Evolutionary conservation across 2,329 filamentous ascomycete genomes (phyloP).

Genomic region (Calonectria pauciramosa): DNA sequence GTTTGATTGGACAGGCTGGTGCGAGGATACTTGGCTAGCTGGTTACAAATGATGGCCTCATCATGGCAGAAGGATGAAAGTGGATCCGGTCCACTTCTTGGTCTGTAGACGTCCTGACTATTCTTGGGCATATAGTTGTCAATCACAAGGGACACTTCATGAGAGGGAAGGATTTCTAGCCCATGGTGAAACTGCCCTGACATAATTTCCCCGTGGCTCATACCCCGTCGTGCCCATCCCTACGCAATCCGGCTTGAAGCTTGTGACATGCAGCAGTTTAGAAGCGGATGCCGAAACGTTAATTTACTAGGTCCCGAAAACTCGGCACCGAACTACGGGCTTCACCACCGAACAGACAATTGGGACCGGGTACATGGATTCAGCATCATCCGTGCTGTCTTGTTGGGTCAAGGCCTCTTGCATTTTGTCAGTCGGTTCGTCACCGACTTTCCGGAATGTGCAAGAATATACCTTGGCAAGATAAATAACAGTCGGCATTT

Average conservation of each 20-base stretch:
- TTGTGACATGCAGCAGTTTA: not conserved
- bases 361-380: not conserved
- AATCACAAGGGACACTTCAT: not conserved
- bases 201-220: not conserved
- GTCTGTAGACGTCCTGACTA: not conserved
- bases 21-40: not conserved
- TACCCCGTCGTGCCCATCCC: not conserved
- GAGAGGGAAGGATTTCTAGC: not conserved
- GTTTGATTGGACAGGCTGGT: not conserved
- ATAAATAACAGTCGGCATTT: not conserved
- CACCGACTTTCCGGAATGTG: not conserved
- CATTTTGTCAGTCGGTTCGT: not conserved
- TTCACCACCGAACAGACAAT: not conserved
- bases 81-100: not conserved
- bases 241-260: not conserved
- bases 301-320: not conserved
- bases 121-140: not conserved
- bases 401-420: not conserved
- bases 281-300: not conserved
- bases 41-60: not conserved
- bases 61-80: not conserved
- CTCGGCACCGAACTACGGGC: not conserved
- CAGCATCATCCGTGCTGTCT: not conserved
- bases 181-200: not conserved
- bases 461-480: not conserved